Evolutionary conservation across 2,329 filamentous ascomycete species (phyloP).

Genomic region (Cladosporium sp.): DNA sequence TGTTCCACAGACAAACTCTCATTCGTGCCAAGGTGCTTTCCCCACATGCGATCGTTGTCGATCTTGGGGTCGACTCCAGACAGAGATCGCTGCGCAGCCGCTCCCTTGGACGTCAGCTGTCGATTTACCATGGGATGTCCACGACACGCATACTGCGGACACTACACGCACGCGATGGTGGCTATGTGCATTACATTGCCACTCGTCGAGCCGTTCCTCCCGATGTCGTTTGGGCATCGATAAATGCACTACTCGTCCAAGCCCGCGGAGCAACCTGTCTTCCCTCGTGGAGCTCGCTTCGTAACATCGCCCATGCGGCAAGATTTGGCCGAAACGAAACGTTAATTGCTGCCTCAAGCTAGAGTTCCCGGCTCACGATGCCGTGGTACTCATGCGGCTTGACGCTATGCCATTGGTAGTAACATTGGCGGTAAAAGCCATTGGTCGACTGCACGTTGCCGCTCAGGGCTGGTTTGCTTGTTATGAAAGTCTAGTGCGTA

Average conservation of each 20-base stretch:
- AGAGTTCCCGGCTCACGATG: not conserved
- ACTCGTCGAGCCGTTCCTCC: not conserved
- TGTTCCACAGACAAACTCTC: not conserved
- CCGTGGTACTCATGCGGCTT: constrained; percentile 9
- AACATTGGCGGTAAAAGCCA: constrained; percentile 2
- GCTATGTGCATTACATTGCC: not conserved
- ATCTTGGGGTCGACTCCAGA: constrained; percentile 4
- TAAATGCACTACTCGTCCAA: not conserved
- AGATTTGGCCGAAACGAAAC: constrained; percentile 6
- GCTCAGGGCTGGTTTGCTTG: constrained; percentile 13
- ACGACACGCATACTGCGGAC: not conserved
- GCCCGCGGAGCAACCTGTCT: not conserved
- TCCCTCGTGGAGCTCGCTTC: not conserved
- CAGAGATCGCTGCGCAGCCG: not conserved
- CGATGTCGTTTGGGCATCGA: not conserved
- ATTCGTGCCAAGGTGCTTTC: constrained; percentile 9
- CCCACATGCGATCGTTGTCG: constrained; percentile 6
- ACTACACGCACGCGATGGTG: not conserved
- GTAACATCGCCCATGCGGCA: constrained; percentile 7
- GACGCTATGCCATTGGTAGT: constrained; percentile 4
- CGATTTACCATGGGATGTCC: not conserved
- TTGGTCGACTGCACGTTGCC: not conserved
- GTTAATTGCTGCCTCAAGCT: constrained; percentile 4
- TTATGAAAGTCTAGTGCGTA: constrained; percentile 15
- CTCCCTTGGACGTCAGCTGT: constrained; percentile 2